phyloP scores from a whole-genome alignment of 2,329 filamentous ascomycete genomes.

The Lasiodiplodia hormozganensis region DNA sequence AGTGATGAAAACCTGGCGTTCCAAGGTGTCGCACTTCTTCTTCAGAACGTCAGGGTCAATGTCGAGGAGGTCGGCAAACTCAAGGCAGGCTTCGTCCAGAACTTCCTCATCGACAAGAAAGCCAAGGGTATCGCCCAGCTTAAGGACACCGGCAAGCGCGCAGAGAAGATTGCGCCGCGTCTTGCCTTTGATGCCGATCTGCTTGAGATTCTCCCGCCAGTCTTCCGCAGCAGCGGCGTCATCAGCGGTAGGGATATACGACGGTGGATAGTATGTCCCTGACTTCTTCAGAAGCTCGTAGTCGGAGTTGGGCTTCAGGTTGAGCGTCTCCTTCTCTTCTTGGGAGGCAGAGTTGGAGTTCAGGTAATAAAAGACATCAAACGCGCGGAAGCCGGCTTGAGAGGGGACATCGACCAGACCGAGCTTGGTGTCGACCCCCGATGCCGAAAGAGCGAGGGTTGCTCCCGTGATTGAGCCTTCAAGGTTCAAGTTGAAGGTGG shows the following conservation, averaged over 20 bases:
- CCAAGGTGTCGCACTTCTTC: conserved; percentile 80
- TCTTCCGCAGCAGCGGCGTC: conserved; percentile 93
- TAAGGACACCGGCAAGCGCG: conserved; percentile 82
- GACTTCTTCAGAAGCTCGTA: conserved; percentile 84
- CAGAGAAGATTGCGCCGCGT: conserved; percentile 84
- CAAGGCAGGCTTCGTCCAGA: conserved; percentile 86
- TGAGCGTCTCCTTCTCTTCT: conserved; percentile 86
- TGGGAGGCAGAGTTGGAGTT: conserved; percentile 89
- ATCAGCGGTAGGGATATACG: conserved; percentile 89
- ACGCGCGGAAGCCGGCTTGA: conserved; percentile 84
- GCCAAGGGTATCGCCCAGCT: conserved; percentile 88
- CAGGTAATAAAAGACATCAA: conserved; percentile 98
- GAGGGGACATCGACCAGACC: conserved; percentile 82
- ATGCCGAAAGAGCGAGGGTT: conserved; percentile 78
- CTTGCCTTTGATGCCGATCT: conserved; percentile 91
- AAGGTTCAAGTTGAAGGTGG: conserved; percentile 82
- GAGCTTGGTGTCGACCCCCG: conserved; percentile 82
- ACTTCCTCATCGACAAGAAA: conserved; percentile 84
- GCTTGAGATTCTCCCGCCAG: conserved; percentile 83
- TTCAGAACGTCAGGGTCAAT: conserved; percentile 84
- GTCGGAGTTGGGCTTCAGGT: conserved; percentile 75
- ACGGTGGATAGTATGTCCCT: conserved; percentile 82
- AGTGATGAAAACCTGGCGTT: conserved; percentile 80
- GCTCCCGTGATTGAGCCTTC: conserved; percentile 79
- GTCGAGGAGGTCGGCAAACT: conserved; percentile 84